phyloP scores from a whole-genome alignment of 2,329 filamentous ascomycete genomes.

The Talaromyces amestolkiae region DNA sequence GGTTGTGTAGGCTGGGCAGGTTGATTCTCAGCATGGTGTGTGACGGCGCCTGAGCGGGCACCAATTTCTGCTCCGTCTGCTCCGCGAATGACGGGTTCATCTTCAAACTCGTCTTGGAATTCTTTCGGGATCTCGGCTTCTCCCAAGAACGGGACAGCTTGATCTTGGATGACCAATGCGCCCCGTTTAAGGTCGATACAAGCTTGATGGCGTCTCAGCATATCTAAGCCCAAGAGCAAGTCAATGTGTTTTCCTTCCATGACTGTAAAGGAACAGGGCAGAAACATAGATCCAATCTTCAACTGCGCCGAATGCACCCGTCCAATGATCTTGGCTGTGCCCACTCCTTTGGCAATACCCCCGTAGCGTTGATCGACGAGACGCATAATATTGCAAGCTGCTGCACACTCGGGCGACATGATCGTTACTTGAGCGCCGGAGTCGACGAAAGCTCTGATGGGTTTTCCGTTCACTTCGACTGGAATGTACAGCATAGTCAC shows the following conservation, averaged over 20 bases:
- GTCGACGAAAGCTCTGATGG: constrained; percentile 94
- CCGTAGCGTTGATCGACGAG: constrained; percentile 90
- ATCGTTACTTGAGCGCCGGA: constrained; percentile 97
- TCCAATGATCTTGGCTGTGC: constrained; percentile 89
- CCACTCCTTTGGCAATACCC: constrained; percentile 88
- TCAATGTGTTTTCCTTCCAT: constrained; percentile 99
- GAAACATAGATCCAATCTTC: constrained; percentile 80
- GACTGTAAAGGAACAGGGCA: constrained; percentile 95
- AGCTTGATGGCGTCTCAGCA: constrained; percentile 94
- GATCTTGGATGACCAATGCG: constrained; percentile 80
- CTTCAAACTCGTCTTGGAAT: constrained; percentile 65
- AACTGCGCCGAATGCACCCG: constrained; percentile 95
- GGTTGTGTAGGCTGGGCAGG: neutral
- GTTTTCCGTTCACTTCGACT: constrained; percentile 88
- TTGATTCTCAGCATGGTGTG: constrained; percentile 33
- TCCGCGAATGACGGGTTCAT: constrained; percentile 80
- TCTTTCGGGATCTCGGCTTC: constrained; percentile 93
- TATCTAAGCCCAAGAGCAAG: constrained; percentile 87
- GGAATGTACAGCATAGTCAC: constrained; percentile 97
- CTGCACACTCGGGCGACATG: constrained; percentile 92
- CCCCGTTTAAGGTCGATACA: constrained; percentile 84
- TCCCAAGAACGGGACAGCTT: constrained; percentile 84
- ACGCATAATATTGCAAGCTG: constrained; percentile 92
- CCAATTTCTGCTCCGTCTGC: constrained; percentile 88
- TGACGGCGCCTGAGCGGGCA: constrained; percentile 69